These are phyloP conservation scores for Globisporangium takayamanum DNA, from an alignment of 352 stramenopile genomes.

Conservation along the genomic window DNA sequence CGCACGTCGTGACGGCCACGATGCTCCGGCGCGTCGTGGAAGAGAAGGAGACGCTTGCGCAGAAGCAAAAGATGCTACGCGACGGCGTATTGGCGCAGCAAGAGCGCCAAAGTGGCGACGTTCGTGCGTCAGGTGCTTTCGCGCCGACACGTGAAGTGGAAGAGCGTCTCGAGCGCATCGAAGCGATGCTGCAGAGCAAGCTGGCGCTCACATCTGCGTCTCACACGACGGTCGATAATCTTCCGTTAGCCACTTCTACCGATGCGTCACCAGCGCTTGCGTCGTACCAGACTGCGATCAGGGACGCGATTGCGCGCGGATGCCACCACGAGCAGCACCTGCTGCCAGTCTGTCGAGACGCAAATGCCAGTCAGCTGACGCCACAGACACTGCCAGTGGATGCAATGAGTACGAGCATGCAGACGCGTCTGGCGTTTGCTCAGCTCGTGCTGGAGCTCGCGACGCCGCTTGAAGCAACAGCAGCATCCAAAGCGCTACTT, in stretches of 20 bases:
- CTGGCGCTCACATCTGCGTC: not conserved
- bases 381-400: conserved; percentile 3
- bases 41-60: conserved; percentile 37
- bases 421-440: conserved; percentile 24
- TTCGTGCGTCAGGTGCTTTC: not conserved
- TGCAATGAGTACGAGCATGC: conserved; percentile 25
- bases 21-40: conserved; percentile 46
- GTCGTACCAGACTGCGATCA: conserved; percentile 4
- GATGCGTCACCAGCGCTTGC: not conserved
- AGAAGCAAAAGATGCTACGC: conserved; percentile 29
- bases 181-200: conserved; percentile 12
- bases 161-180: conserved; percentile 16
- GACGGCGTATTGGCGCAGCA: not conserved
- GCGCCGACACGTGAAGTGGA: conserved; percentile 3
- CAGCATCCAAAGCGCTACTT: not conserved
- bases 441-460: conserved; percentile 22
- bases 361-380: not conserved
- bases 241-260: not conserved
- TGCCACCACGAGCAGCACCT: not conserved
- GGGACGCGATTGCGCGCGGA: conserved; percentile 7
- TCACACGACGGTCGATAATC: not conserved
- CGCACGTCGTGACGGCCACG: conserved; percentile 33
- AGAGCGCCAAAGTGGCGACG: not conserved
- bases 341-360: not conserved
- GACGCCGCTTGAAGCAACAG: not conserved